Evolutionary conservation across 768 basidiomycete genomes (phyloP), one percentile per base, ranked within the genome.

Genomic region (Boletus rufocinnamomeus): DNA sequence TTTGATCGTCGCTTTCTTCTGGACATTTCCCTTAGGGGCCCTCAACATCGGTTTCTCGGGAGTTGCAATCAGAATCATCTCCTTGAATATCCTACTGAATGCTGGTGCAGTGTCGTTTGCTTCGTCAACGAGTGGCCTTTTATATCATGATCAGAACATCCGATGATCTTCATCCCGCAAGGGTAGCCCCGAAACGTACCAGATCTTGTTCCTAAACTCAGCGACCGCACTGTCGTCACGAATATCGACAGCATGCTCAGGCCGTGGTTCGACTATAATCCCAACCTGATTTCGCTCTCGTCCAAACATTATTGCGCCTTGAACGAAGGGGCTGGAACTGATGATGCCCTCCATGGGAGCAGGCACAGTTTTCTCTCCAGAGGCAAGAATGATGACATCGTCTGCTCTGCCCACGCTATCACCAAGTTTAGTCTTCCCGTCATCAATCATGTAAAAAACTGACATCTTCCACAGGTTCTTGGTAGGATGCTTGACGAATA

Each of bases 31-130:
- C 43, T 72, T 72, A 0, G 67, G 73, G 1, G 79, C 71, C 41
- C 76, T 71, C 17, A 70, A 66, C 8, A 83, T 61, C 0, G 80
- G 81, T 58, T 78, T 78, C 0, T 63, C 69, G 30, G 75, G 61
- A 0, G 66, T 61, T 1, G 79, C 67, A n/a, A 82, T 60, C 11
- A 82, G 35, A 44, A 83, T 80, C 80, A 82, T 80, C 62, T 82
- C 77, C 63, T 79, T 79, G 72, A 77, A 80, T 23, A 80, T 71
- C n/a, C 74, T 68, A 54, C 76, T 77, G 56, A 75, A 77, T 1
- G 73, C 66, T 0, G 79, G 79, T 0, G 75, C 69, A 8, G 58
- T 61, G 19, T 60, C 60, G 57, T 80, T 80, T 2, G 77, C 79
- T 40, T 76, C 72, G 23, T 78, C 77, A 1, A 80, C 71, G 14